Percentiles rank a stretch among this genome's conserved stretches.
These are phyloP conservation scores for Colletotrichum sp. DNA, from an alignment of 2,329 filamentous ascomycete genomes.

Conservation along the genomic window DNA sequence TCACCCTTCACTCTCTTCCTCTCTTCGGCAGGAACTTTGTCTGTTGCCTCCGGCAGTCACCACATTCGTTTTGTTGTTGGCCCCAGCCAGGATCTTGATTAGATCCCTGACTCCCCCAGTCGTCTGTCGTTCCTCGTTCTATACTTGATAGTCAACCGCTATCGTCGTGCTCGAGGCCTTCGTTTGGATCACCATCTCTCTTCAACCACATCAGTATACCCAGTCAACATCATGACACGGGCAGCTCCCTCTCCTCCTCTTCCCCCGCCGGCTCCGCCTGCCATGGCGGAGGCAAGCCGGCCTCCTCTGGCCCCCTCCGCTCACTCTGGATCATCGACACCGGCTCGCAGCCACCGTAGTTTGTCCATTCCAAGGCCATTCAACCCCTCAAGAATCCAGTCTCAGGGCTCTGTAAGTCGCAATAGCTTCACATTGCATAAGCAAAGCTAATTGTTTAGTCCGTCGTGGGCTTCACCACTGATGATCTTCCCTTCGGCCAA, in stretches of 20 bases:
- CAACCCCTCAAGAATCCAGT: conserved; percentile 10
- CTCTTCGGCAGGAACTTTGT: conserved; percentile 8
- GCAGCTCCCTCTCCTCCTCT: neutral
- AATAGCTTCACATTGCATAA: neutral
- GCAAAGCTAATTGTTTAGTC: conserved; percentile 28
- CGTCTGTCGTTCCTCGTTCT: conserved; percentile 2
- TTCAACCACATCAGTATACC: neutral
- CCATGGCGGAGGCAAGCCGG: conserved; percentile 2
- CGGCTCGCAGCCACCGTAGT: conserved; percentile 18
- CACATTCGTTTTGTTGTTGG: conserved; percentile 22
- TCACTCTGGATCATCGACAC: neutral
- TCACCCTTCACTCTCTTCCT: conserved; percentile 1
- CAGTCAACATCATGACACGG: neutral
- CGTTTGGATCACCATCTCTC: neutral
- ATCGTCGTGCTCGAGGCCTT: neutral
- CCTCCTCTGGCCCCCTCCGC: neutral
- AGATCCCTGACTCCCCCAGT: conserved; percentile 7
- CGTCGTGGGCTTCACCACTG: conserved; percentile 33
- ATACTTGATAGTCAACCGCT: neutral
- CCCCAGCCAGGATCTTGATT: conserved; percentile 14
- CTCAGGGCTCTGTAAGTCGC: conserved; percentile 10
- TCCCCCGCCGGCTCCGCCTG: neutral
- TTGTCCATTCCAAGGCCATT: conserved; percentile 15
- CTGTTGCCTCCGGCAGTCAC: conserved; percentile 21
- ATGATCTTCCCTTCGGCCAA: conserved; percentile 30